phyloP scores from a whole-genome alignment of 2,329 filamentous ascomycete genomes.

The Aspergillus aculeatinus region DNA sequence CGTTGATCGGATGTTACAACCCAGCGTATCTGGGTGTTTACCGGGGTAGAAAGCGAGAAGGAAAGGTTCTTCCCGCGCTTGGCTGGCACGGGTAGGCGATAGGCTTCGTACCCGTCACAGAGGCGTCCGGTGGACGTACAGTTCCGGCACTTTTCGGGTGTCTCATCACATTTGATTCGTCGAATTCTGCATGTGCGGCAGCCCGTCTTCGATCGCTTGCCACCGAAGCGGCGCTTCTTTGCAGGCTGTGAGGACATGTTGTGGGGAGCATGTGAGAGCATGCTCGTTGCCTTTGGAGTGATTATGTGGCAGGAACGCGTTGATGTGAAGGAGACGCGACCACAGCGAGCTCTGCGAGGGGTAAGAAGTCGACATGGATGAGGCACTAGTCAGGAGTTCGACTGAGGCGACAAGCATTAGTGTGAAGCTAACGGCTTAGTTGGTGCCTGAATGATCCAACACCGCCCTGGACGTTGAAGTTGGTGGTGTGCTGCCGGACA shows the following conservation, averaged over 20 bases:
- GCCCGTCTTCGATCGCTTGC: not conserved
- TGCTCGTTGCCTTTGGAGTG: not conserved
- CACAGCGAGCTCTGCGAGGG: no score
- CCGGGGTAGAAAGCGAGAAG: not conserved
- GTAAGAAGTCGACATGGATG: no score
- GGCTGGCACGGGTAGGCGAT: not conserved
- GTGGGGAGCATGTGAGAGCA: not conserved
- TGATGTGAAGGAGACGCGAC: no score
- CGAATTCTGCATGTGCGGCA: not conserved
- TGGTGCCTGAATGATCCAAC: no score
- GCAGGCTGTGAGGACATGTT: not conserved
- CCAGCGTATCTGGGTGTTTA: not conserved
- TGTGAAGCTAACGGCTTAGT: no score
- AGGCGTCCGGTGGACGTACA: not conserved
- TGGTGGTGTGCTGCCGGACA: no score
- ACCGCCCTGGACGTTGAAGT: no score
- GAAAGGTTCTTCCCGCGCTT: not conserved
- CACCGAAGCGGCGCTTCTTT: not conserved
- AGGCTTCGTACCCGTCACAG: not conserved
- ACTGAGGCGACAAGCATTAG: no score
- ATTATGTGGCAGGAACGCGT: no score
- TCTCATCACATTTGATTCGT: not conserved
- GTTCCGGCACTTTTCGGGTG: not conserved
- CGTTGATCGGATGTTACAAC: not conserved
- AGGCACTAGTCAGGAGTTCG: no score